Evolutionary conservation across 306 rosid genomes (phyloP).

Genomic region (barrel medic (Medicago truncatula)): MtrunA17r5.0-ANR NC_053043.1:43200001-43200500

Average conservation of each 20-base stretch:
- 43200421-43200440: too few species aligned
- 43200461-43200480: too few species aligned
- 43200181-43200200: slow-evolving; percentile 65
- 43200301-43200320: slow-evolving; percentile 28
- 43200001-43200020: slow-evolving; percentile 27
- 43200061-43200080: slow-evolving; percentile 34
- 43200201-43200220: slow-evolving; percentile 44
- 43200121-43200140: not conserved
- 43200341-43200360: slow-evolving; percentile 19
- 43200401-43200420: too few species aligned
- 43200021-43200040: slow-evolving; percentile 34
- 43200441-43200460: too few species aligned
- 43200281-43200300: slow-evolving; percentile 28
- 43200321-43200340: slow-evolving; percentile 34
- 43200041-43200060: slow-evolving; percentile 11
- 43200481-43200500: too few species aligned
- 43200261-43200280: slow-evolving; percentile 45
- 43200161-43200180: slow-evolving; percentile 10
- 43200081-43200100: slow-evolving; percentile 18
- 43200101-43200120: slow-evolving; percentile 26
- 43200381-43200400: slow-evolving; percentile 16
- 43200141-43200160: not conserved
- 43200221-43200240: slow-evolving; percentile 36
- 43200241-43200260: slow-evolving; percentile 21
- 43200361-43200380: slow-evolving; percentile 36